Conservation (phyloP, 2,329 filamentous ascomycete species). For the Pseudogymnoascus sp. region DNA sequence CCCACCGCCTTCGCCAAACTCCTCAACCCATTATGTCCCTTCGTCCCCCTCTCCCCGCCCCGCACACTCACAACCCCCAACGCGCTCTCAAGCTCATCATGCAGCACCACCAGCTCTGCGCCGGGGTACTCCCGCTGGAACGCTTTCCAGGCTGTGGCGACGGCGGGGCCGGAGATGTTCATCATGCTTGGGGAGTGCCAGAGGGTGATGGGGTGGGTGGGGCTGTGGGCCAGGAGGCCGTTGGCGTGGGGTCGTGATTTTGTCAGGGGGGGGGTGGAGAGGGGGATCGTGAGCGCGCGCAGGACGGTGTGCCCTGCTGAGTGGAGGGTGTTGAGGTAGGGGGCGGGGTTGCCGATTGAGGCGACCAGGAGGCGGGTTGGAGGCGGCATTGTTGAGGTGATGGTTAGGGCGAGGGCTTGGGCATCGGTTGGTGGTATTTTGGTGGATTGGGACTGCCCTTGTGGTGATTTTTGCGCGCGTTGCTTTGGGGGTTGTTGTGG, state of each 20-base stretch:
- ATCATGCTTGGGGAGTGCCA: constrained; percentile 72
- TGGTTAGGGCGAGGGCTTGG: background rate
- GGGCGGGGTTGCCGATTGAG: constrained; percentile 77
- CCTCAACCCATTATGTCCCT: constrained; percentile 70
- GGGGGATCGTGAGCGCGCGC: constrained; percentile 39
- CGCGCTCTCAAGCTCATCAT: constrained; percentile 77
- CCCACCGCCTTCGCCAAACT: constrained; percentile 50
- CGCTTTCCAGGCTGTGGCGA: constrained; percentile 59
- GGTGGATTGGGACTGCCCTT: background rate
- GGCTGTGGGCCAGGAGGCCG: constrained; percentile 38
- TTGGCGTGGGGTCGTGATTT: constrained; percentile 41
- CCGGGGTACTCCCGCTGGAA: constrained; percentile 36
- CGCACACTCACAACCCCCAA: constrained; percentile 61
- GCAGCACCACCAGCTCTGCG: constrained; percentile 62
- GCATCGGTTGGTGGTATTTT: background rate
- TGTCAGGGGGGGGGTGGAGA: constrained; percentile 40
- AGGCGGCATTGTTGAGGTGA: constrained; percentile 14
- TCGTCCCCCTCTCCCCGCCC: constrained; percentile 55
- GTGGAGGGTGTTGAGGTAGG: constrained; percentile 74
- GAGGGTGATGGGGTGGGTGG: constrained; percentile 52
- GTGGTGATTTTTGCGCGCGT: background rate
- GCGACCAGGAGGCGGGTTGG: constrained; percentile 62
- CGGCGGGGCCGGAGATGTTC: constrained; percentile 73
- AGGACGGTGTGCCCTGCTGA: constrained; percentile 79
- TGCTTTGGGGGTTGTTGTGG: background rate